Evolutionary conservation across 768 basidiomycete genomes (phyloP).

Genomic region (Coprinopsis cinerea): DNA sequence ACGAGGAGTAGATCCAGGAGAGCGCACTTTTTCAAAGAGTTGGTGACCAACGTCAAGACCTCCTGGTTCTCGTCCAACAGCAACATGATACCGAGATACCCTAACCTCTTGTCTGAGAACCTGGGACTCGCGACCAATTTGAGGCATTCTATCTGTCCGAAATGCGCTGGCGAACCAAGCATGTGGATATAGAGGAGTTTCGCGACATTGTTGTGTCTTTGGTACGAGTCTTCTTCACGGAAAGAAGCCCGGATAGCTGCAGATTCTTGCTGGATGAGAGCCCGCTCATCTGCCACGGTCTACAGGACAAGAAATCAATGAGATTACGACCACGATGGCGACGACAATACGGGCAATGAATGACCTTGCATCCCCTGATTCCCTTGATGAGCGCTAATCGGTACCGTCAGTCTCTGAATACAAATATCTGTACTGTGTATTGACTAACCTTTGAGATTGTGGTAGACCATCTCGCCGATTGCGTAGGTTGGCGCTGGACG

Average conservation of each 20-base stretch:
- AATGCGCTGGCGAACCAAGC: constrained; percentile 98
- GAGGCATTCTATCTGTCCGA: constrained; percentile 97
- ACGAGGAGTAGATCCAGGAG: background rate
- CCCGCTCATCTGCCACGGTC: constrained; percentile 98
- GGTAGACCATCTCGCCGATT: constrained; percentile 57
- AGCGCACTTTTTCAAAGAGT: constrained; percentile 93
- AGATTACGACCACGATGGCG: constrained; percentile 13
- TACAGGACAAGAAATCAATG: constrained; percentile 28
- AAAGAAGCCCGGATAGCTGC: constrained; percentile 96
- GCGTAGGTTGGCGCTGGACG: constrained; percentile 1
- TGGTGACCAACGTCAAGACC: constrained; percentile 94
- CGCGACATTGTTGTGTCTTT: constrained; percentile 95
- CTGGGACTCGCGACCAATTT: constrained; percentile 92
- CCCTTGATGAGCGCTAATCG: constrained; percentile 90
- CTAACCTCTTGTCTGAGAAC: constrained; percentile 93
- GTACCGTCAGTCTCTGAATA: constrained; percentile 18
- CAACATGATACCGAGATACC: constrained; percentile 97
- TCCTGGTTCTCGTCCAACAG: constrained; percentile 97
- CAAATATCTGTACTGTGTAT: background rate
- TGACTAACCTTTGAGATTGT: constrained; percentile 76
- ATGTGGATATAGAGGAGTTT: constrained; percentile 98
- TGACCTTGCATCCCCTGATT: constrained; percentile 93
- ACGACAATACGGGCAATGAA: constrained; percentile 8
- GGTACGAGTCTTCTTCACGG: constrained; percentile 92
- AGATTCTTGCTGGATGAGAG: constrained; percentile 94